Base-by-base conservation (phyloP, 2,329 filamentous ascomycete genomes). In the Verticillium nonalfalfae region DNA sequence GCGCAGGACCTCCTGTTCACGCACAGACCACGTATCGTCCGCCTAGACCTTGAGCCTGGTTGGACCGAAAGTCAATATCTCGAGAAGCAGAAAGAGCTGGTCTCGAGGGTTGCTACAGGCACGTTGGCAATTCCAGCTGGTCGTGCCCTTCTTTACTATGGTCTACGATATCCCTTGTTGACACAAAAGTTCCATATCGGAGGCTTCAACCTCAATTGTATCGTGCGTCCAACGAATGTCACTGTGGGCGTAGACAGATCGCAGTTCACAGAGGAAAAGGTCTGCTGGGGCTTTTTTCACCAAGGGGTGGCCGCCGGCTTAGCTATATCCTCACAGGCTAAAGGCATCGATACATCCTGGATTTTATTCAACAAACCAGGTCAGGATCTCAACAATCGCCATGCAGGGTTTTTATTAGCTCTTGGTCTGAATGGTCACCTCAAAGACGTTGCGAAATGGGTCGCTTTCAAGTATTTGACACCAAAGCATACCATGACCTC, bases 401-500 rank as follows among this genome's bases (percentile, higher is more conserved):
- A 99, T 73, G 96, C 95, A 35, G 95, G 95, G 0, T 95, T 99
- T 65, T 77, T 99, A 54, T 81, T 99, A 0, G 95, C 93, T 4
- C 81, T 99, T 4, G 95, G 95, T 3, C 79, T 99, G 31, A 97
- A 97, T 68, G 96, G 95, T 0, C 96, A 99, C 75, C 79, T 99
- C n/a, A 95, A 91, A 68, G 90, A 87, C 7, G 85, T 99, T 34
- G 95, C 95, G 2, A 98, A 98, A 78, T 99, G 95, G 94, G 89
- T 99, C 54, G 94, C 93, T 9, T 99, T 98, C 83, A 98, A 97
- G 71, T 99, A 99, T 68, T 80, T 99, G n/a, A 99, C 95, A 0
- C 94, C 95, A 1, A 99, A 99, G 71, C 96, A 99, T 74, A 96
- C 93, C 33, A 99, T 99, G 95, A 98, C 95, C 31, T 98, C 95